Base-by-base conservation (phyloP, 176 grass and related monocot genomes). In the Thalia dealbata region DNA sequence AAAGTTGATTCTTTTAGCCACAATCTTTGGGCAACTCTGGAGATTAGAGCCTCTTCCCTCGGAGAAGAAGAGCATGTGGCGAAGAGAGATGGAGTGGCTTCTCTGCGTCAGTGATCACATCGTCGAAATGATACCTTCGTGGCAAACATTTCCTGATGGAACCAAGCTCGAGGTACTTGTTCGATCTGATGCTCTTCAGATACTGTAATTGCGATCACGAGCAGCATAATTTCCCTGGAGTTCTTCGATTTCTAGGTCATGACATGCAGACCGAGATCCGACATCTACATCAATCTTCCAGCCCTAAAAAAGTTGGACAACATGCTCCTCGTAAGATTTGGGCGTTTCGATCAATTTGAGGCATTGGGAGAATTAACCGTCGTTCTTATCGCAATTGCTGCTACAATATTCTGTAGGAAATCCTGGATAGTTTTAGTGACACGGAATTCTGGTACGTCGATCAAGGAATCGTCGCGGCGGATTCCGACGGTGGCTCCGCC, bases 371-470 rank as follows among this genome's bases (percentile, higher is more conserved):
- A 9, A 8, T 74, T 5, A 50, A 7, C 62, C 23, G 19, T 44
- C 21, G 15, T 68, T 77, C 6, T 21, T 24, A 21, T 72, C n/a
- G 10, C 9, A 12, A 13, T 30, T n/a, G n/a, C n/a, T n/a, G n/a
- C n/a, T n/a, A n/a, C n/a, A n/a, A n/a, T n/a, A n/a, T n/a, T n/a
- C 27, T 72, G 70, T 75, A 99, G 95, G 95, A 99, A 81, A 90
- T 93, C 71, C 35, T 99, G 50, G 95, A 99, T 35, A 81, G 83
- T 79, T 91, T 93, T 74, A 85, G 24, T 55, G 90, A 87, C 16
- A 61, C 90, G 10, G 95, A 99, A 35, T 99, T 99, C 76, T 99
- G 95, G 95, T 99, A 99, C n/a, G 90, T 88, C 12, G 95, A 99
- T 16, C 95, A 99, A 86, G 95, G 95, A 43, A 91, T 93, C 15